A percentile compares a stretch with the other conserved stretches of the same genome.
Conservation (phyloP, 768 basidiomycete species). For the Boletus subcaerulescens region DNA sequence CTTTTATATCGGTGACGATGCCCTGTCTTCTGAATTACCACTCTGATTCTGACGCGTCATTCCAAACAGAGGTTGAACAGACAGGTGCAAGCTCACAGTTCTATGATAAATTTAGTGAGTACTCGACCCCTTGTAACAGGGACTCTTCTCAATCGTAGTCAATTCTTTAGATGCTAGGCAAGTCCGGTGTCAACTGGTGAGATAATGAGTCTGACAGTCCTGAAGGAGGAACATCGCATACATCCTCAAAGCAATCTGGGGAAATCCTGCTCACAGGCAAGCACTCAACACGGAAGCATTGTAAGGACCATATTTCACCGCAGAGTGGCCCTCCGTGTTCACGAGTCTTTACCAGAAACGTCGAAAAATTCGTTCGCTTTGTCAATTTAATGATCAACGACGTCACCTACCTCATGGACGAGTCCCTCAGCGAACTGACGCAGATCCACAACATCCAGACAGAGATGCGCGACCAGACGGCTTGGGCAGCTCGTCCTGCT, state of each 20-base stretch:
- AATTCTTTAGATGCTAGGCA: conserved; percentile 49
- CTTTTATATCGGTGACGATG: conserved; percentile 83
- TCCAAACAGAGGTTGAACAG: conserved; percentile 81
- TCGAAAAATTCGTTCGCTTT: conserved; percentile 93
- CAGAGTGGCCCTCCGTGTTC: not conserved
- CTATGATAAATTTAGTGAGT: conserved; percentile 95
- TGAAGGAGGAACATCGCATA: conserved; percentile 79
- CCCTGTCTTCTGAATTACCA: not conserved
- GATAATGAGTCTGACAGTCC: conserved; percentile 12
- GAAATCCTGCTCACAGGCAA: conserved; percentile 84
- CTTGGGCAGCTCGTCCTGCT: conserved; percentile 64
- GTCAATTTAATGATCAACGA: conserved; percentile 99
- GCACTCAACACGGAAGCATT: conserved; percentile 77
- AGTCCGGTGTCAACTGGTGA: conserved; percentile 8
- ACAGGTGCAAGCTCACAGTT: conserved; percentile 98
- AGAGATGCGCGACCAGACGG: conserved; percentile 73
- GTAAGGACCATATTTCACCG: conserved; percentile 40
- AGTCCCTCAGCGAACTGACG: conserved; percentile 83
- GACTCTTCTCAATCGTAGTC: conserved; percentile 6
- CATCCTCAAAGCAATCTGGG: conserved; percentile 88
- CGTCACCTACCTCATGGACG: conserved; percentile 96
- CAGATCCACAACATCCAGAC: conserved; percentile 85
- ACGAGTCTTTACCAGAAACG: conserved; percentile 50
- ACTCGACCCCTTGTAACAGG: not conserved
- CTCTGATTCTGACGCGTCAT: not conserved